Base-by-base conservation (phyloP, 768 basidiomycete genomes). In the Russula emetica region DNA sequence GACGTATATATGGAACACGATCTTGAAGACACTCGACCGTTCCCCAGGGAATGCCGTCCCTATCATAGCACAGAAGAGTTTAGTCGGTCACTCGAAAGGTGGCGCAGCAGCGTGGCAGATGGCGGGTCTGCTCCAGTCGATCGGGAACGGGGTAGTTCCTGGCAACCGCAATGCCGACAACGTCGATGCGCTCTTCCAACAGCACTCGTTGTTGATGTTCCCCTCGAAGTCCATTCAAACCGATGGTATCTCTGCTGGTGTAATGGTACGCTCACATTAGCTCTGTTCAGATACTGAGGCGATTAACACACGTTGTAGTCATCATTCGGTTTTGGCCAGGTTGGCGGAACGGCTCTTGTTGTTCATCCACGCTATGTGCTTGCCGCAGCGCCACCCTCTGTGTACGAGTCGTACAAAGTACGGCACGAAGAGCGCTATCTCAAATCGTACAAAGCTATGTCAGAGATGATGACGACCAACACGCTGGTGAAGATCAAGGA, bases 21-120 rank as follows among this genome's bases (percentile, higher is more conserved):
- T n/a, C n/a, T n/a, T n/a, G n/a, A n/a, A n/a, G n/a, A n/a, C n/a
- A n/a, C n/a, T n/a, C n/a, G n/a, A n/a, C n/a, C n/a, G n/a, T n/a
- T n/a, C n/a, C n/a, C n/a, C 87, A 42, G 95, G 96, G 59, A 98
- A 98, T 74, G 94, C 95, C 20, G 87, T 96, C 53, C 97, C 97
- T 5, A 86, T 97, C 71, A 89, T 98, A 75, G 94, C 97, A 2
- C 97, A 98, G 76, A 99, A 99, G 83, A 93, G 90, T 74, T 81
- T 99, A 55, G 89, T 96, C 32, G 97, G 97, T 65, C 96, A 99
- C 74, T 88, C 96, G 13, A 99, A 99, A 81, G 96, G 97, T 74
- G 97, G 96, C 65, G 92, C 97, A n/a, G 96, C 96, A 60, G 91
- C 94, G 2, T 98, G 94, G 96, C 92, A 94, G 77, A 85, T 97